Base-by-base conservation (phyloP, 495 filamentous ascomycete genomes). In the Poronia punctata region DNA sequence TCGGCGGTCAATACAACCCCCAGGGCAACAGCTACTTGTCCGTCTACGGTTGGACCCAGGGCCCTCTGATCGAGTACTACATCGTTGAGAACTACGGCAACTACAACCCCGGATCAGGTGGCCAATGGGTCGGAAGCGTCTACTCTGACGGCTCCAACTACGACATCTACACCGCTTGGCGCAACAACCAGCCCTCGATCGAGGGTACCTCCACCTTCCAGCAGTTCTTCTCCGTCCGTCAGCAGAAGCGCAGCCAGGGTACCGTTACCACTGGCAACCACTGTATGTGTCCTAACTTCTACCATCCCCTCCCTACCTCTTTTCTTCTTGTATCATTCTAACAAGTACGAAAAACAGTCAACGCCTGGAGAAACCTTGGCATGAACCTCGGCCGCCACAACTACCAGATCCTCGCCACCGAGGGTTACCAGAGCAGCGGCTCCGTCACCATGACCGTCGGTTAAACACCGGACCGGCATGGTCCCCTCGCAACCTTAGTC, bases 211-310 rank as follows among this genome's bases (percentile, higher is more conserved):
- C 63, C 2, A 83, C 73, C 31, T 82, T 82, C 51, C 60, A 65
- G 21, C 79, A 83, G 63, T 81, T 66, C 55, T 79, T 73, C 71
- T 74, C 72, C 17, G 68, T 82, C 28, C 61, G 70, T 34, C 49
- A 52, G 27, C 43, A 41, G 36, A 66, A 71, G 59, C 61, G 70
- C 25, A 60, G 54, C 39, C 61, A 62, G 4, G 72, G 71, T 27
- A 62, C 61, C 26, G 60, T 75, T 34, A 66, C 52, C 9, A 60
- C 60, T 5, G 53, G 48, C 7, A 76, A 75, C 55, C 76, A 82
- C 55, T 82, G 22, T 37, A 26, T 18, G 21, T 25, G 15, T 37
- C 20, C 6, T 15, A 8, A 6, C 35, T 26, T 21, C 7, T 37
- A 26, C 7, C 6, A 37, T 18, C 14, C 7, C 10, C 7, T 7